Conservation (phyloP, 306 rosid species). For the Cucurbita moschata region DNA sequence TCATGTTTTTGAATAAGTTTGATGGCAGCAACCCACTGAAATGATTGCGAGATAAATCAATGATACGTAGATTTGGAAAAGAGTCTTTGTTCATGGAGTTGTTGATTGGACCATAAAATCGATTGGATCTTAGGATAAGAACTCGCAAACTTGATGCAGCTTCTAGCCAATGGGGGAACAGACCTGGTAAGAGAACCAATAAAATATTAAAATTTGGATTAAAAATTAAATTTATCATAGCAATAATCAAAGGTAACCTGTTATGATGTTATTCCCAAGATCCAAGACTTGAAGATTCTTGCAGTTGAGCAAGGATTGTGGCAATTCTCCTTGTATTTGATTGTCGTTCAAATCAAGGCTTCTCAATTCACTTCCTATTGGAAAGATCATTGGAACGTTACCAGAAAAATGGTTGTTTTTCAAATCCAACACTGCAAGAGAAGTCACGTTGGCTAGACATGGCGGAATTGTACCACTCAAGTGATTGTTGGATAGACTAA, state of each 20-base stretch:
- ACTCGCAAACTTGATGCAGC: neutral
- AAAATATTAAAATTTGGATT: neutral
- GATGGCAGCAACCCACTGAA: constrained; percentile 21
- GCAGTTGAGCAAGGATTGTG: neutral
- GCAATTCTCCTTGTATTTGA: neutral
- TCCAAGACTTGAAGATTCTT: neutral
- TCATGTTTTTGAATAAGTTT: constrained; percentile 9
- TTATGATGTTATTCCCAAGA: neutral
- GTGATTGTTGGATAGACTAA: neutral
- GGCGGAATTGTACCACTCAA: neutral
- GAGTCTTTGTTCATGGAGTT: neutral
- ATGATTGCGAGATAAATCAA: constrained; percentile 19
- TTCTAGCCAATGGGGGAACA: neutral
- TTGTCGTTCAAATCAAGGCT: neutral
- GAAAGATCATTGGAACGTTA: neutral
- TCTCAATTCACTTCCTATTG: neutral
- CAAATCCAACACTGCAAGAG: neutral
- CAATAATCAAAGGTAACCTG: neutral
- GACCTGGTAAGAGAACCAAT: neutral
- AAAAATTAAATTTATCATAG: too few species aligned
- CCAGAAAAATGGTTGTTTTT: neutral
- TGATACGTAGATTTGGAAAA: constrained; percentile 14
- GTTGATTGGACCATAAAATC: neutral
- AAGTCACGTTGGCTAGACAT: neutral
- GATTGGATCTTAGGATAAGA: neutral